These are phyloP conservation scores for Naganishia antarctica DNA, from an alignment of 768 basidiomycete species.

Conservation along the genomic window DNA sequence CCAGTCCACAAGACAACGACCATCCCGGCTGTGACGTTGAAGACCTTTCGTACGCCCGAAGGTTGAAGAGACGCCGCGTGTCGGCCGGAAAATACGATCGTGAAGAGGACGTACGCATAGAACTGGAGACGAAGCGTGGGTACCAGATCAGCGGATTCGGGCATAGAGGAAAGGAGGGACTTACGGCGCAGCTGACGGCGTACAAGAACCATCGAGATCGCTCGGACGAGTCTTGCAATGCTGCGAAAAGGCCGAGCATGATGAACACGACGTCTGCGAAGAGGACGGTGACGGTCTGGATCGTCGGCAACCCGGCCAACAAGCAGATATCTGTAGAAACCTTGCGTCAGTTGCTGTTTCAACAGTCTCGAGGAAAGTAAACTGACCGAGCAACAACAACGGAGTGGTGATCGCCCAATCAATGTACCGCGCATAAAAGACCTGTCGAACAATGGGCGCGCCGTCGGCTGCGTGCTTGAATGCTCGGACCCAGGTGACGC, in stretches of 20 bases:
- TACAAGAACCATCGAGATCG: slow-evolving; percentile 40
- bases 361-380: background rate
- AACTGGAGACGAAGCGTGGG: background rate
- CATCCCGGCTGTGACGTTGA: slow-evolving; percentile 20
- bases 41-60: slow-evolving; percentile 8
- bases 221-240: slow-evolving; percentile 33
- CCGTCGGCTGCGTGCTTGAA: slow-evolving; percentile 34
- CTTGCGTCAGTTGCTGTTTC: background rate
- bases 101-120: slow-evolving; percentile 42
- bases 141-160: background rate
- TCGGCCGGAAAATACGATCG: slow-evolving; percentile 37
- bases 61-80: slow-evolving; percentile 39
- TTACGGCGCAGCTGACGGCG: slow-evolving; percentile 36
- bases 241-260: slow-evolving; percentile 39
- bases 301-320: slow-evolving; percentile 43
- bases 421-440: slow-evolving; percentile 41
- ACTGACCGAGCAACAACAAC: slow-evolving; percentile 40
- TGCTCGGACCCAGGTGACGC: slow-evolving; percentile 36
- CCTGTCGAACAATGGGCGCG: slow-evolving; percentile 35
- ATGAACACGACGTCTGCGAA: slow-evolving; percentile 42
- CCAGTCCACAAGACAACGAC: slow-evolving; percentile 40
- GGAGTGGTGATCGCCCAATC: slow-evolving; percentile 46
- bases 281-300: slow-evolving; percentile 38
- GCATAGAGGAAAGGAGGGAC: background rate
- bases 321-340: slow-evolving; percentile 36